phyloP scores from a whole-genome alignment of 345 rosid genomes.

The Theobroma cacao region DNA sequence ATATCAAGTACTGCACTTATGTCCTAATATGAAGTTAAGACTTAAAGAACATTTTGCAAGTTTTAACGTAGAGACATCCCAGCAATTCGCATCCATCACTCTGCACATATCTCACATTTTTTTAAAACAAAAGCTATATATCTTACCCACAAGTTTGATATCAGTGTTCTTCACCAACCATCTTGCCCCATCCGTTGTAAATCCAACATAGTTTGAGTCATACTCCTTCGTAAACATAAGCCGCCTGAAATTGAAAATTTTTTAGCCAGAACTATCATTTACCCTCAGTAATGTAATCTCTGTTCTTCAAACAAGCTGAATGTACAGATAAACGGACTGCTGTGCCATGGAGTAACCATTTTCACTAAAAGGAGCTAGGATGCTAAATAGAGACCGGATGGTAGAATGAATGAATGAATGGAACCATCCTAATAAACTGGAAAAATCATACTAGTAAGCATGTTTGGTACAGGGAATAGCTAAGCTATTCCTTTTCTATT shows the following conservation, averaged over 20 bases:
- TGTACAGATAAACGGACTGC: too few species aligned
- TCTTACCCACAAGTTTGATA: conserved; percentile 79
- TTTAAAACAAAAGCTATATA: neutral
- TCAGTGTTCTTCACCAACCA: conserved; percentile 93
- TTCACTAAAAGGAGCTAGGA: too few species aligned
- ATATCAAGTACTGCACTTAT: neutral
- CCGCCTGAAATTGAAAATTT: conserved; percentile 37
- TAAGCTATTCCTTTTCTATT: too few species aligned
- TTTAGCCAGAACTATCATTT: neutral
- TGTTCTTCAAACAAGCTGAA: too few species aligned
- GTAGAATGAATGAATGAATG: too few species aligned
- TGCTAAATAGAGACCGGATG: too few species aligned
- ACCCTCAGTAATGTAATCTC: neutral
- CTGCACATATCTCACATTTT: neutral
- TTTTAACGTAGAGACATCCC: neutral
- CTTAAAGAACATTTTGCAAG: neutral
- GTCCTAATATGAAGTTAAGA: neutral
- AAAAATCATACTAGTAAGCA: too few species aligned
- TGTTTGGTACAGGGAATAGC: too few species aligned
- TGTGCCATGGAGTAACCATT: too few species aligned
- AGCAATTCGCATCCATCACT: neutral
- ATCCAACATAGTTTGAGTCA: conserved; percentile 81
- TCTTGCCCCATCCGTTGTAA: conserved; percentile 77
- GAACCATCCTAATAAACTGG: too few species aligned
- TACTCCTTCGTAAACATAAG: conserved; percentile 75